Evolutionary conservation across 2,329 filamentous ascomycete species (phyloP), one percentile per base, ranked within the genome.

Genomic region (Fusarium agapanthi): DNA sequence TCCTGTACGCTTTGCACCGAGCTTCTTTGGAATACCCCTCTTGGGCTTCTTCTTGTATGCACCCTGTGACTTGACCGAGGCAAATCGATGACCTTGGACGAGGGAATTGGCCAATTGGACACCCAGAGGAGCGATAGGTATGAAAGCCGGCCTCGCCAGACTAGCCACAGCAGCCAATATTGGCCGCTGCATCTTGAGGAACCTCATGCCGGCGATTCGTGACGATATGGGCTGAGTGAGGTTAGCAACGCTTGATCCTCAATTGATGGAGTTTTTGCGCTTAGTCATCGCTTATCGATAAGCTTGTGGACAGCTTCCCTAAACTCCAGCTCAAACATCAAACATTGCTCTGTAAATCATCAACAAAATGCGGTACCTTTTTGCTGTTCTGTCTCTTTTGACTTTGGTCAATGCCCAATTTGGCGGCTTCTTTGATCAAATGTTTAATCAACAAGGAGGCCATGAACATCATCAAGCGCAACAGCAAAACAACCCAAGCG

Each of bases 1-100:
- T 82, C 93, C 94, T 24, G 92, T 92, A 83, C 95, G 94, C 88
- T 99, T 99, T 10, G 95, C 95, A 75, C 96, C 96, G 75, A 99
- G 85, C 81, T 97, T 94, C 85, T 97, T 97, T 35, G 88, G 85
- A 67, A 89, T 86, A 30, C 88, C 89, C 80, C 86, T 87, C 81
- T 89, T 88, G 77, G 85, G 85, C 76, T 85, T 86, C 75, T 89
- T 80, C 78, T 93, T 97, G 83, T 91, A 91, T 56, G 88, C 88
- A 81, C 90, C 90, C 83, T 92, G 90, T 48, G 89, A 85, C 80
- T 91, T 91, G 80, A 90, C 88, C 30, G 87, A 84, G 72, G 88
- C 88, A 76, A 87, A 83, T 79, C 88, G 84, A 72, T 85, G 83
- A 73, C 88, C 87, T 72, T 86, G 82, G 15, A 86, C 84, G 59